A percentile compares a stretch with the other conserved stretches of the same genome.
Conservation (phyloP, 164 flowering plant genomes). For the Stephania cephalantha region DNA sequence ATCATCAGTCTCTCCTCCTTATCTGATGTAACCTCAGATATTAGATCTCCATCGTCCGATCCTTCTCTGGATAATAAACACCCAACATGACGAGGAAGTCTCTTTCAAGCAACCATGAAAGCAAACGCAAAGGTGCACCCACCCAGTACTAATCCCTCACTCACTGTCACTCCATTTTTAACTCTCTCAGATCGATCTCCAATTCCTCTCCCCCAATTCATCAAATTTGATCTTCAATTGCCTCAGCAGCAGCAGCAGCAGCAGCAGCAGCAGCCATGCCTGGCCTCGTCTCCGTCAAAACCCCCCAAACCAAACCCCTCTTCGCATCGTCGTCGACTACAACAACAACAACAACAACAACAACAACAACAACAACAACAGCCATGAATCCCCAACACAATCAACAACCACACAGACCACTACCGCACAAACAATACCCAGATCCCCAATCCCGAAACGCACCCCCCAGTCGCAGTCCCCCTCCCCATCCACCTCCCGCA, state of each 20-base stretch:
- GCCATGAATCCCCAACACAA: conserved; percentile 25
- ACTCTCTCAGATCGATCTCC: neutral
- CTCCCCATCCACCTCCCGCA: conserved; percentile 61
- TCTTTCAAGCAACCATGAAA: conserved; percentile 10
- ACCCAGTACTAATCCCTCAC: neutral
- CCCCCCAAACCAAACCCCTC: conserved; percentile 56
- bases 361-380: conserved; percentile 17
- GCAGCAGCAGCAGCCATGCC: conserved; percentile 38
- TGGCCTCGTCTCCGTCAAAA: conserved; percentile 63
- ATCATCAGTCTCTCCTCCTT: too few species aligned
- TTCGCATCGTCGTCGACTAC: conserved; percentile 39
- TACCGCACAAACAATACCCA: conserved; percentile 26
- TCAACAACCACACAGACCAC: conserved; percentile 11
- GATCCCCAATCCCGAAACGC: conserved; percentile 41
- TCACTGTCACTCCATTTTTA: neutral
- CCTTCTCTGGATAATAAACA: neutral
- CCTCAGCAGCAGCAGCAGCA: neutral
- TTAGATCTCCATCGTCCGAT: neutral
- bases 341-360: conserved; percentile 20
- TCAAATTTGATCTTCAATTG: neutral
- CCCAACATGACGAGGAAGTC: neutral
- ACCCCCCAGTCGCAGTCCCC: conserved; percentile 25
- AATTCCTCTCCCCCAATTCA: neutral
- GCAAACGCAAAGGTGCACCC: neutral
- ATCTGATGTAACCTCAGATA: too few species aligned